Percentiles rank a stretch among this genome's conserved stretches.
Conservation (phyloP, 2,329 filamentous ascomycete genomes). For the Pezicula carpinea region DNA sequence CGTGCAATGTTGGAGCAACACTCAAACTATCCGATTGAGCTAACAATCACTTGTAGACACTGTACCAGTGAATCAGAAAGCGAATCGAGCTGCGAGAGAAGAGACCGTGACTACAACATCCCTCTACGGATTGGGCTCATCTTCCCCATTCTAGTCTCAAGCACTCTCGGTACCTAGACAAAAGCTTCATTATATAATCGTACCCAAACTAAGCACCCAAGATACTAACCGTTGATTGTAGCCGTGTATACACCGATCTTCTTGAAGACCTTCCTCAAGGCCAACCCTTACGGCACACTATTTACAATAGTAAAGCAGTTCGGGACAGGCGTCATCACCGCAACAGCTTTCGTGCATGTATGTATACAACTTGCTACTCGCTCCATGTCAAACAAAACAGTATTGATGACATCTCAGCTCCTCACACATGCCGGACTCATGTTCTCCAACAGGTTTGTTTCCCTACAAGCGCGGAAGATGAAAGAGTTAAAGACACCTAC, state of each 20-base stretch:
- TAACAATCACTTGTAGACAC: constrained; percentile 24
- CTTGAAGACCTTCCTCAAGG: constrained; percentile 51
- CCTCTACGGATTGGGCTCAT: constrained; percentile 64
- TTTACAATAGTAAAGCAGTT: constrained; percentile 69
- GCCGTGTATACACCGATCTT: constrained; percentile 64
- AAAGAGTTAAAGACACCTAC: background rate
- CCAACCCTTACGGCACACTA: constrained; percentile 38
- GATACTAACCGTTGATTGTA: constrained; percentile 10
- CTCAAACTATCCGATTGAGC: background rate
- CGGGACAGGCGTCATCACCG: constrained; percentile 67
- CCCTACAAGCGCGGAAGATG: background rate
- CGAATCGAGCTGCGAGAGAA: constrained; percentile 43
- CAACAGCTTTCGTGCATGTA: constrained; percentile 66
- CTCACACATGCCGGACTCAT: constrained; percentile 69
- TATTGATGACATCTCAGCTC: constrained; percentile 42
- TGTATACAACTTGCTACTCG: constrained; percentile 20
- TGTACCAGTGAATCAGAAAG: constrained; percentile 10
- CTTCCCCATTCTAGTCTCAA: constrained; percentile 67
- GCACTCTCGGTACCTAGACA: constrained; percentile 48
- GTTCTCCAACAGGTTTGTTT: constrained; percentile 53
- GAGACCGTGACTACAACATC: constrained; percentile 59
- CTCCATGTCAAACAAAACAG: background rate
- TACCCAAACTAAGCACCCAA: constrained; percentile 18
- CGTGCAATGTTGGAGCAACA: too few species aligned
- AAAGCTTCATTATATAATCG: background rate